Evolutionary conservation across 495 filamentous ascomycete genomes (phyloP).

Genomic region (Beverwykella pulmonaria): DNA sequence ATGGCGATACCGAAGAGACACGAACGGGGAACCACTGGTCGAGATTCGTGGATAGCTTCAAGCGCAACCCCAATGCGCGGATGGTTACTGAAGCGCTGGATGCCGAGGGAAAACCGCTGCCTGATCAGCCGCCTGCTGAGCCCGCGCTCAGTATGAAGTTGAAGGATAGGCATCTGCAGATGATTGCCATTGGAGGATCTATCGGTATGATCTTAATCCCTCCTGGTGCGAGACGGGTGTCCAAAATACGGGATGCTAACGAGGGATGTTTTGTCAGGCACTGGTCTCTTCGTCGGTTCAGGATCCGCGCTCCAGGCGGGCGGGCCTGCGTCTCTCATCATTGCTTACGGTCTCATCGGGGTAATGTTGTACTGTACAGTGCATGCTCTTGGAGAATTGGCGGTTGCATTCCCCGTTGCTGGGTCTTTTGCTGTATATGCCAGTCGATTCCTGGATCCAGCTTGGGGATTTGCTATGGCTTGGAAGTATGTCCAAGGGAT

Average conservation of each 20-base stretch:
- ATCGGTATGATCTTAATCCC: conserved; percentile 65
- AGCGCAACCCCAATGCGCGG: conserved; percentile 72
- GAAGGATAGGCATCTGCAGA: conserved; percentile 86
- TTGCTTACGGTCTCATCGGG: conserved; percentile 82
- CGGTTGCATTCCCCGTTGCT: conserved; percentile 86
- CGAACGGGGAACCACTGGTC: conserved; percentile 24
- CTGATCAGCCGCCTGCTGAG: conserved; percentile 69
- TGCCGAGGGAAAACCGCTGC: conserved; percentile 67
- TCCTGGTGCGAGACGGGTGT: background rate
- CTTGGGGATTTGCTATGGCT: conserved; percentile 98
- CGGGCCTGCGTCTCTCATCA: conserved; percentile 84
- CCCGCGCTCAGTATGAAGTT: conserved; percentile 74
- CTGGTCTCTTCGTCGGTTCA: conserved; percentile 88
- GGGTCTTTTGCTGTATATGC: conserved; percentile 93
- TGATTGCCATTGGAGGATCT: conserved; percentile 96
- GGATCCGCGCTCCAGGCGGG: conserved; percentile 75
- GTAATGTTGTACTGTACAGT: conserved; percentile 90
- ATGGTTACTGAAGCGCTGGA: conserved; percentile 57
- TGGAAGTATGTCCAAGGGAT: conserved; percentile 68
- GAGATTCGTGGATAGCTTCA: conserved; percentile 69
- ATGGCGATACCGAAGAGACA: conserved; percentile 32
- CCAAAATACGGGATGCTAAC: background rate
- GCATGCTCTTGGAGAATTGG: conserved; percentile 89
- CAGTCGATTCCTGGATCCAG: conserved; percentile 87
- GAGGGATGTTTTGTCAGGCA: conserved; percentile 65